Base-by-base conservation (phyloP, 176 grass and related monocot genomes). In the Aegilops umbellulata region DNA sequence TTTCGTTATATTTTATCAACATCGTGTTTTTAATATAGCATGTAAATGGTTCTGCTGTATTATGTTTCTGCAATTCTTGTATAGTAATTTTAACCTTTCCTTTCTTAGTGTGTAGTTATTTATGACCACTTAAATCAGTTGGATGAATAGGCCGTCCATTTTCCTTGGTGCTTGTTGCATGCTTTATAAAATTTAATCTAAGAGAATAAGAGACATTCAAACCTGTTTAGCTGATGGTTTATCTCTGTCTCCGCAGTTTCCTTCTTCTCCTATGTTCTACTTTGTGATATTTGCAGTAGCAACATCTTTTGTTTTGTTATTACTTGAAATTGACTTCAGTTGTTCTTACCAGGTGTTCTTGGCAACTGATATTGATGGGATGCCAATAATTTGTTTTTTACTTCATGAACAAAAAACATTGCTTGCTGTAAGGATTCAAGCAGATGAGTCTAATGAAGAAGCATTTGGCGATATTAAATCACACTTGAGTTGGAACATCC, bases 341-440 rank as follows among this genome's bases (percentile, higher is more conserved):
- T 82, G 44, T 71, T 64, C 78, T 62, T 44, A 77, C 82, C 89
- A 98, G 95, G 93, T 95, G 74, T 98, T 98, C 84, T 81, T 95
- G 89, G 87, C 91, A 69, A 95, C 91, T 80, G 95, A 98, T 94
- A 94, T 95, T 66, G 95, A 98, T 89, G 95, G 89, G 70, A 74
- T 83, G 55, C 90, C 93, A 66, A 87, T 94, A 87, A 82, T 98
- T 88, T 92, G 93, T 89, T 92, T 98, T 88, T 86, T 98, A 69
- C 80, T 95, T 74, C 57, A 76, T 74, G 95, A 95, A 23, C 91
- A 95, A 90, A 95, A 94, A 86, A 75, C 85, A 80, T 75, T 98
- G 63, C 91, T 98, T 81, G 88, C 90, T 87, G 80, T 98, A 75
- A 94, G 91, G 78, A 87, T 98, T 89, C 86, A 86, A 69, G 86